These are phyloP conservation scores for Cladosporium halotolerans DNA, from an alignment of 2,329 filamentous ascomycete genomes.

Conservation along the genomic window DNA sequence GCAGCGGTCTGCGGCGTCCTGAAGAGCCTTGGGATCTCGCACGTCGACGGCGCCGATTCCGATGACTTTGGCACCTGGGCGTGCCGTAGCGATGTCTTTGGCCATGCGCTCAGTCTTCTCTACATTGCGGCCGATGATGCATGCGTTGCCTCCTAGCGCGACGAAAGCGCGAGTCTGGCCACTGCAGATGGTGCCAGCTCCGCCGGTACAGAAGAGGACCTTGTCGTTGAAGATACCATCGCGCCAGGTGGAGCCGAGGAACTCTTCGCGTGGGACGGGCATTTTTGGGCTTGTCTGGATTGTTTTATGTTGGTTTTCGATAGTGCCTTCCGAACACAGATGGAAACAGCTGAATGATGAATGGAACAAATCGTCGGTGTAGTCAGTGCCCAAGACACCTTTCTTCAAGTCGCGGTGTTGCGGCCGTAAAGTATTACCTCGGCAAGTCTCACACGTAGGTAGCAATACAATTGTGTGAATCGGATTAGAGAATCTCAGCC, in stretches of 20 bases:
- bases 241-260: conserved; percentile 76
- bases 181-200: conserved; percentile 88
- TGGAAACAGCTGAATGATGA: too few relatives aligned
- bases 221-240: conserved; percentile 83
- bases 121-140: conserved; percentile 83
- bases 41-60: conserved; percentile 74
- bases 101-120: conserved; percentile 81
- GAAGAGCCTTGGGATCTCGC: conserved; percentile 57
- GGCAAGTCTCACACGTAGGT: too few relatives aligned
- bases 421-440: too few relatives aligned
- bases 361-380: too few relatives aligned
- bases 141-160: conserved; percentile 84
- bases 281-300: conserved; percentile 39
- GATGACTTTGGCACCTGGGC: conserved; percentile 74
- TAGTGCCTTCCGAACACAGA: too few relatives aligned
- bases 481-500: too few relatives aligned
- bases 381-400: too few relatives aligned
- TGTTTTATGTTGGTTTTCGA: neutral
- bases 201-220: conserved; percentile 91
- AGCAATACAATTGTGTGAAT: too few relatives aligned
- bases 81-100: conserved; percentile 71
- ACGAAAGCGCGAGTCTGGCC: conserved; percentile 90
- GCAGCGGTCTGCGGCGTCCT: conserved; percentile 70
- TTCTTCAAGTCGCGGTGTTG: too few relatives aligned
- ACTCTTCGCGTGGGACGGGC: conserved; percentile 65